Evolutionary conservation across 805 yeast species (phyloP), one percentile per base, ranked within the genome.

Genomic region (Wickerhamiella slavikovae): DNA sequence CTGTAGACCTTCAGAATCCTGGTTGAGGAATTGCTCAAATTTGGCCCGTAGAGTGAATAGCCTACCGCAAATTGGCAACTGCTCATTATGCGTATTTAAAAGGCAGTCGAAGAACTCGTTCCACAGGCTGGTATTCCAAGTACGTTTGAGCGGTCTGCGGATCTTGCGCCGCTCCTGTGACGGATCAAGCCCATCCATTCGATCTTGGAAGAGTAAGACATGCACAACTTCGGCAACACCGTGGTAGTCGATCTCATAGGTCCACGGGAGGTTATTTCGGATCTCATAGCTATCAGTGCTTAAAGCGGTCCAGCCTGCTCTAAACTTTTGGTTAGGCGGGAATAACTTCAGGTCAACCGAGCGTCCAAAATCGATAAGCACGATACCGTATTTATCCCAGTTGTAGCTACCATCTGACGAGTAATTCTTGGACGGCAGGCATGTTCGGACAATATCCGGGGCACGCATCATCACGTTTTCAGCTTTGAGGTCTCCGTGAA

Each of bases 401-500:
- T 20, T 15, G 24, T 24, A 22, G 13, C 14, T 17, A 11, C 31
- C 35, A 13, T 24, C 26, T 14, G 29, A 19, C 4, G 14, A 14
- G 17, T 32, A 32, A 4, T 14, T 9, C 20, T 14, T 10, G 7
- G 13, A 4, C n/a, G 6, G 19, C 20, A 17, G 27, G 20, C 5
- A 4, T 9, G 8, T 5, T 9, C 7, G 15, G 12, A 17, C 8
- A 9, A 9, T 14, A 4, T 24, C 24, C 11, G 54, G 51, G 24
- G 75, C 57, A 23, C 75, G 51, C 0, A 79, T 44, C 91, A 82
- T 75, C 38, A 89, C 76, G 45, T 80, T 82, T 37, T 77, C 93
- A 0, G 93, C 73, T 44, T 75, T 77, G 31, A 82, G 49, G 46
- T 82, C 92, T 2, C 93, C 91, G 52, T 82, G 94, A 9, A 82